Evolutionary conservation across 1,139 yeast species (phyloP).

Genomic region (Yamadazyma atmosphaerica): DNA sequence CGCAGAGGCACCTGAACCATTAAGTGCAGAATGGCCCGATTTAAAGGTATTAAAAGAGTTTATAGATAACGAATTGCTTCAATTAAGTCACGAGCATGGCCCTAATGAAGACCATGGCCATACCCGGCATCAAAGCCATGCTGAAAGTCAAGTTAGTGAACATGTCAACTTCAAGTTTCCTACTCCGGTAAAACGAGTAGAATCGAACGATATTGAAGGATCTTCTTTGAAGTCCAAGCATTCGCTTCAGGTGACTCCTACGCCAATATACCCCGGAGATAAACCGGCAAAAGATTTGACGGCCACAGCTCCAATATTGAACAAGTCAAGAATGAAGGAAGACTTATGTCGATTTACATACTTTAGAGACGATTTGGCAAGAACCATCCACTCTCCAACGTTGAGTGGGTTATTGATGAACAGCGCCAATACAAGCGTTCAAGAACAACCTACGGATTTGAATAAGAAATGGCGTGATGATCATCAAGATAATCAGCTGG

Average conservation of each 20-base stretch:
- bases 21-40: slow-evolving; percentile 71
- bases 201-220: slow-evolving; percentile 55
- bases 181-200: slow-evolving; percentile 24
- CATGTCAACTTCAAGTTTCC: slow-evolving; percentile 10
- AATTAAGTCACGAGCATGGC: slow-evolving; percentile 11
- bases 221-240: slow-evolving; percentile 25
- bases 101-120: slow-evolving; percentile 10
- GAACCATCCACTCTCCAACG: slow-evolving; percentile 88
- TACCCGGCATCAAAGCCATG: slow-evolving; percentile 10
- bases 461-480: slow-evolving; percentile 21
- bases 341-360: slow-evolving; percentile 71
- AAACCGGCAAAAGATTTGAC: slow-evolving; percentile 20
- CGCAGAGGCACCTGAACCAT: slow-evolving; percentile 24
- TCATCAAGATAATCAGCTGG: slow-evolving; percentile 5
- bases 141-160: slow-evolving; percentile 33
- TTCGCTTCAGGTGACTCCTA: slow-evolving; percentile 69
- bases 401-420: slow-evolving; percentile 68
- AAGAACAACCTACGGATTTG: slow-evolving; percentile 12
- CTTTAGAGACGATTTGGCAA: slow-evolving; percentile 84
- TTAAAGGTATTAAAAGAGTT: slow-evolving; percentile 71
- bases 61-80: slow-evolving; percentile 64
- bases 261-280: slow-evolving; percentile 77
- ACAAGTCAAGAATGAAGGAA: slow-evolving; percentile 23
- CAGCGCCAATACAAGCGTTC: slow-evolving; percentile 11
- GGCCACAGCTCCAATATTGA: slow-evolving; percentile 29